A percentile compares a stretch with the other conserved stretches of the same genome.
Evolutionary conservation across 1,284 basidiomycete species (phyloP).

Genomic region (Tilletia setariae): DNA sequence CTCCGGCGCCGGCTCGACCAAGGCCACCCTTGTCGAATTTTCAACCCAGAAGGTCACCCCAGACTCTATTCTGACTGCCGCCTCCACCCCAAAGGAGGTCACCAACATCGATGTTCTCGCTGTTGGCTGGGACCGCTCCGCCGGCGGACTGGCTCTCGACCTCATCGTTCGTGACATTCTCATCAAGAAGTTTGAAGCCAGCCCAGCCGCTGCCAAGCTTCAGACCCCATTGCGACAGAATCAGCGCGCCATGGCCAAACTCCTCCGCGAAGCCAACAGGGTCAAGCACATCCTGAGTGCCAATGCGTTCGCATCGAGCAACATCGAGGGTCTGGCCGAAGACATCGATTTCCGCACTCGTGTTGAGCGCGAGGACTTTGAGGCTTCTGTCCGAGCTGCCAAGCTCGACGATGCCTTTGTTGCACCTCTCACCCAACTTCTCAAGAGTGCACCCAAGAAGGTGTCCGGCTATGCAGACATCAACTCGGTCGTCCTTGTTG

Average conservation of each 20-base stretch:
- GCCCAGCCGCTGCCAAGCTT: constrained; percentile 55
- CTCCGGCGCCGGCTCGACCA: constrained; percentile 80
- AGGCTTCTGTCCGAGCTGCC: constrained; percentile 55
- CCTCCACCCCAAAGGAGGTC: constrained; percentile 60
- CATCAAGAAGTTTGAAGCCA: constrained; percentile 70
- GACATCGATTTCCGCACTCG: constrained; percentile 85
- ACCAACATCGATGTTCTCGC: constrained; percentile 74
- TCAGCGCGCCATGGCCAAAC: constrained; percentile 81
- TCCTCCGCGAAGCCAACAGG: constrained; percentile 86
- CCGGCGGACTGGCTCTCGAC: constrained; percentile 80
- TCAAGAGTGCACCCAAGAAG: constrained; percentile 64
- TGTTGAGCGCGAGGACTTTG: constrained; percentile 73
- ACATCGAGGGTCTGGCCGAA: constrained; percentile 80
- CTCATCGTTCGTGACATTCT: constrained; percentile 77
- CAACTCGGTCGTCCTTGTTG: constrained; percentile 83
- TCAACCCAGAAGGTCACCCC: constrained; percentile 41
- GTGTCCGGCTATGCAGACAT: constrained; percentile 63
- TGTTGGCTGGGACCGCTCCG: constrained; percentile 73
- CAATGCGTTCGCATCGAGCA: constrained; percentile 73
- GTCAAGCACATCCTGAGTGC: constrained; percentile 92
- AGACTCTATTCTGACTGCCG: constrained; percentile 58
- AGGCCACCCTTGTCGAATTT: constrained; percentile 82
- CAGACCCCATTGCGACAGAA: constrained; percentile 58
- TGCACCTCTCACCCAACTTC: constrained; percentile 66
- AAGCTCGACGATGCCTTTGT: constrained; percentile 35